Conservation (phyloP, 2,329 filamentous ascomycete species). For the Paramyrothecium roridum region DNA sequence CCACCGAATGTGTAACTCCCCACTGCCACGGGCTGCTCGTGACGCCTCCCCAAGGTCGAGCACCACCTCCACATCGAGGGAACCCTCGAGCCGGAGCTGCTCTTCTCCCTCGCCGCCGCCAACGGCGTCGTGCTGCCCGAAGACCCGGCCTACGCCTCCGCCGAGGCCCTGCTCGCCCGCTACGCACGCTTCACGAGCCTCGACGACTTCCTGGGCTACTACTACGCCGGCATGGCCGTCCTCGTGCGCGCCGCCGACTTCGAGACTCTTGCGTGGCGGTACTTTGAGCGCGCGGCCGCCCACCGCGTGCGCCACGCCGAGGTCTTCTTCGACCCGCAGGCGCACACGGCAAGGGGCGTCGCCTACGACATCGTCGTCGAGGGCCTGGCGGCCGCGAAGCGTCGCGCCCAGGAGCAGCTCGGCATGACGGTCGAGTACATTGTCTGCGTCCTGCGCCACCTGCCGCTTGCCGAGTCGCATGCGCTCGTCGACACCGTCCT, state of each 20-base stretch:
- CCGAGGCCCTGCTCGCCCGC: constrained; percentile 55
- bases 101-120: constrained; percentile 65
- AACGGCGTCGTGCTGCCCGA: constrained; percentile 63
- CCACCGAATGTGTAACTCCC: constrained; percentile 56
- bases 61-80: constrained; percentile 81
- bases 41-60: constrained; percentile 73
- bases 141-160: constrained; percentile 62
- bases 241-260: constrained; percentile 66
- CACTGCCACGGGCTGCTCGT: constrained; percentile 55
- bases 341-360: constrained; percentile 63
- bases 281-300: constrained; percentile 61
- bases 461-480: constrained; percentile 58
- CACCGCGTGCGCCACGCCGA: constrained; percentile 71
- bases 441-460: constrained; percentile 69
- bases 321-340: constrained; percentile 80
- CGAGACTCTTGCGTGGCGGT: constrained; percentile 67
- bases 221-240: constrained; percentile 73
- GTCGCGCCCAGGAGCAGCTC: constrained; percentile 57
- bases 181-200: constrained; percentile 68
- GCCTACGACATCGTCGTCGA: constrained; percentile 59
- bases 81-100: constrained; percentile 64
- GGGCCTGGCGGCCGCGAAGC: constrained; percentile 60
- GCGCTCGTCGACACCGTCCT: constrained; percentile 23
- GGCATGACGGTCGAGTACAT: constrained; percentile 65
- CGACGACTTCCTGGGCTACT: constrained; percentile 75